Base-by-base conservation (phyloP, 371 early-diverging fungal genomes). In the Rhizopus arrhizus region DNA sequence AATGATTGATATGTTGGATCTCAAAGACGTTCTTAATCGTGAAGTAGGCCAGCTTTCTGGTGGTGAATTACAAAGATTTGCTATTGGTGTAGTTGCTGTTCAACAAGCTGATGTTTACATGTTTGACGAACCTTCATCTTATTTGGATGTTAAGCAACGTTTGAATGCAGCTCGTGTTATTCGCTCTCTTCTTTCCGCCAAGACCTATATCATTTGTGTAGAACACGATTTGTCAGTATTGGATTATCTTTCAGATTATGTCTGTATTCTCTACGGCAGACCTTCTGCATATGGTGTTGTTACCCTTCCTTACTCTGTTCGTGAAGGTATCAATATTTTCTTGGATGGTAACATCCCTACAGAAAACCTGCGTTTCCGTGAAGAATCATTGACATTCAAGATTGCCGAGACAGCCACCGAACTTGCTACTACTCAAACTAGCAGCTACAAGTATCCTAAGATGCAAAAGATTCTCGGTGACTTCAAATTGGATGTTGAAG, bases 271-370 rank as follows among this genome's bases (percentile, higher is more conserved):
- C 35, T 99, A 99, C 85, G 99, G 99, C 68, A 87, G 91, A 77
- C 95, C 99, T 11, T 94, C 96, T 38, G 96, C 94, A 11, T 99
- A 99, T 80, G 99, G 99, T 78, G 99, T 99, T 35, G 99, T 99
- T 22, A 99, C 99, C 6, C 85, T 98, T 58, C 99, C 99, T 34
- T 99, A 93, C 85, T 87, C 90, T 52, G 99, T 99, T 41, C 94
- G 99, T 78, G 96, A 98, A 84, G 99, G 98, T 77, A 99, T 99
- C 86, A 99, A 99, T 80, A 94, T 99, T 61, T 99, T 99, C 90
- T 83, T 99, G 74, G 99, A 97, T 65, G 99, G 99, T 70, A 91
- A 87, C 78, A 90, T 99, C 42, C 99, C 99, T 62, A 99, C 99
- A 13, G 99, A 99, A 76, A 99, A 99, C 87, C 87, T 99, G 90